Conservation (phyloP, 2,329 filamentous ascomycete species). For the Penicillium glabrum region DNA sequence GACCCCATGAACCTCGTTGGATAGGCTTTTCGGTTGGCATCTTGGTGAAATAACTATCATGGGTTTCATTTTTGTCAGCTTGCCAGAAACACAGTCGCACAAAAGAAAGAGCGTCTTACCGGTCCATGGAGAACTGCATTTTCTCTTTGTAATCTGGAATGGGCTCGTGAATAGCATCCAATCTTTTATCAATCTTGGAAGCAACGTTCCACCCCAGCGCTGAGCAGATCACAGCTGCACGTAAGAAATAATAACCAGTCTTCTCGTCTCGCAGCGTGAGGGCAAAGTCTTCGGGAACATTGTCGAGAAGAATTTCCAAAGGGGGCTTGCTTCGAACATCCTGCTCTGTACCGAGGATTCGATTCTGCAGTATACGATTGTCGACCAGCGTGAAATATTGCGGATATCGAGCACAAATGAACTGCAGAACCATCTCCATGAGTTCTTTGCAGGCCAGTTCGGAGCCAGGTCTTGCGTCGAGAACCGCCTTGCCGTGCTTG, state of each 20-base stretch:
- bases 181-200: constrained; percentile 68
- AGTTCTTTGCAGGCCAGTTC: constrained; percentile 80
- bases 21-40: constrained; percentile 73
- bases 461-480: constrained; percentile 69
- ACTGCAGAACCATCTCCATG: constrained; percentile 83
- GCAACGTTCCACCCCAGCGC: constrained; percentile 76
- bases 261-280: constrained; percentile 70
- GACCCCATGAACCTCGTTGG: constrained; percentile 79
- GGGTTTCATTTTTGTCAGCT: neutral
- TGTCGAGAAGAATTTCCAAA: constrained; percentile 69
- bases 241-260: constrained; percentile 71
- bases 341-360: constrained; percentile 63
- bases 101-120: constrained; percentile 48
- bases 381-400: constrained; percentile 65
- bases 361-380: constrained; percentile 64
- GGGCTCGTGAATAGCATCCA: constrained; percentile 69
- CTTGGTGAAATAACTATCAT: constrained; percentile 72
- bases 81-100: neutral
- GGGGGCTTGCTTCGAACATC: constrained; percentile 64
- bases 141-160: constrained; percentile 86
- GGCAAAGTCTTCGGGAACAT: constrained; percentile 82
- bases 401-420: constrained; percentile 75
- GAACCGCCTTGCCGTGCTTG: constrained; percentile 62
- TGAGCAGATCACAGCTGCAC: constrained; percentile 76
- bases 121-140: constrained; percentile 84